Conservation (phyloP, 2,329 filamentous ascomycete genomes). For the Diaporthe destruens region DNA sequence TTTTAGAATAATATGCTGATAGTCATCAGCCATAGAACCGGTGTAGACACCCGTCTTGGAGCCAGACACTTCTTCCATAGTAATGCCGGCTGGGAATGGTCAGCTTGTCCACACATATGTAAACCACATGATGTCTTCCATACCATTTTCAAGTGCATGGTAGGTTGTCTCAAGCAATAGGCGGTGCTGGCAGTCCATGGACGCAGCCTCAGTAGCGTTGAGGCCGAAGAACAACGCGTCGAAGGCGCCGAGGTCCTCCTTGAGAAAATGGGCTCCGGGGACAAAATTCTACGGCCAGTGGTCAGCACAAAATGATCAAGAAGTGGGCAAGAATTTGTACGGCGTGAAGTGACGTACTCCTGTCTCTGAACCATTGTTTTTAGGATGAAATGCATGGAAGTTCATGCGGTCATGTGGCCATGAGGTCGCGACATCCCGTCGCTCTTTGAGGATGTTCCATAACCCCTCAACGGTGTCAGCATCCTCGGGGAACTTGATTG, state of each 20-base stretch:
- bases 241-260: conserved; percentile 42
- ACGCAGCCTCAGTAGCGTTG: conserved; percentile 48
- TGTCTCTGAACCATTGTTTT: too few relatives aligned
- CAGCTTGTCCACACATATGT: too few relatives aligned
- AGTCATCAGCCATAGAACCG: conserved; percentile 51
- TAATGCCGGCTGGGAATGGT: conserved; percentile 45
- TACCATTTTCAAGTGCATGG: conserved; percentile 50
- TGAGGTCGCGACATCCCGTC: too few relatives aligned
- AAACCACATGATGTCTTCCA: neutral
- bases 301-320: too few relatives aligned
- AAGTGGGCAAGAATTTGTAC: too few relatives aligned
- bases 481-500: too few relatives aligned
- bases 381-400: too few relatives aligned
- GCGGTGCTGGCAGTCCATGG: conserved; percentile 52
- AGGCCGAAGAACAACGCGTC: conserved; percentile 52
- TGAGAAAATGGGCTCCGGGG: conserved; percentile 13
- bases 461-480: too few relatives aligned
- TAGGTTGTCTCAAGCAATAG: conserved; percentile 53
- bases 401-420: too few relatives aligned
- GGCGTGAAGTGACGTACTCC: too few relatives aligned
- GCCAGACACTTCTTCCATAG: conserved; percentile 46
- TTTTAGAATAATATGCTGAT: conserved; percentile 40
- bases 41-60: conserved; percentile 50
- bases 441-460: too few relatives aligned
- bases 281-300: too few relatives aligned